These are phyloP conservation scores for Colletotrichum zoysiae DNA, from an alignment of 2,329 filamentous ascomycete genomes.

Conservation along the genomic window DNA sequence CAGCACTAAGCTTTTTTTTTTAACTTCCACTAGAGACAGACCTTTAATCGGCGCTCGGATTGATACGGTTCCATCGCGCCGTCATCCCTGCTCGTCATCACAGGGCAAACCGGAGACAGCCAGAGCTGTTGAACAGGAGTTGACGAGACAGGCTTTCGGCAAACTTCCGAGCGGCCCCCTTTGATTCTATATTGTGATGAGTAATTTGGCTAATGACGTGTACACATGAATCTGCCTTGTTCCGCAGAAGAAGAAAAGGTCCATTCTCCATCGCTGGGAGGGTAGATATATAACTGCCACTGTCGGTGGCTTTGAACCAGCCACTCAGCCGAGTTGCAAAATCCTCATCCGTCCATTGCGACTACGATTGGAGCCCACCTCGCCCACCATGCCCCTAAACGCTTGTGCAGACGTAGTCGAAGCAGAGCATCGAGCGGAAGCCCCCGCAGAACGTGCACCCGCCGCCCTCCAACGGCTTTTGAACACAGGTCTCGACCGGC, in stretches of 20 bases:
- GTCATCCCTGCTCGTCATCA: neutral
- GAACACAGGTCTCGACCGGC: constrained; percentile 27
- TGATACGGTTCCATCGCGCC: neutral
- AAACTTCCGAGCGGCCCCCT: neutral
- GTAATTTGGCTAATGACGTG: neutral
- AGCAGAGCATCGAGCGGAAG: neutral
- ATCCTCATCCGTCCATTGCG: neutral
- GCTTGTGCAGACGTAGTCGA: neutral
- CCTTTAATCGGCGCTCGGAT: neutral
- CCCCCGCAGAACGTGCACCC: neutral
- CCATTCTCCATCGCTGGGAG: neutral
- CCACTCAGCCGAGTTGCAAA: neutral
- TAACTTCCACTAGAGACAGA: neutral
- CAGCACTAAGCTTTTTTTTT: neutral
- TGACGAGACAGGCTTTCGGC: neutral
- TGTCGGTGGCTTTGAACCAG: neutral
- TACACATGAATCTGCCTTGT: neutral
- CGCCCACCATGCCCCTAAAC: neutral
- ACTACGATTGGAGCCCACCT: neutral
- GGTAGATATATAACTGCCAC: neutral
- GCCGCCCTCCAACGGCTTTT: neutral
- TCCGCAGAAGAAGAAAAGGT: too few relatives aligned
- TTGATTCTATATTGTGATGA: neutral
- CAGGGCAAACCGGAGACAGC: neutral
- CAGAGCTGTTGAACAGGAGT: neutral